Base-by-base conservation (phyloP, 148 eudicot species). In the Talinum fruticosum region DNA sequence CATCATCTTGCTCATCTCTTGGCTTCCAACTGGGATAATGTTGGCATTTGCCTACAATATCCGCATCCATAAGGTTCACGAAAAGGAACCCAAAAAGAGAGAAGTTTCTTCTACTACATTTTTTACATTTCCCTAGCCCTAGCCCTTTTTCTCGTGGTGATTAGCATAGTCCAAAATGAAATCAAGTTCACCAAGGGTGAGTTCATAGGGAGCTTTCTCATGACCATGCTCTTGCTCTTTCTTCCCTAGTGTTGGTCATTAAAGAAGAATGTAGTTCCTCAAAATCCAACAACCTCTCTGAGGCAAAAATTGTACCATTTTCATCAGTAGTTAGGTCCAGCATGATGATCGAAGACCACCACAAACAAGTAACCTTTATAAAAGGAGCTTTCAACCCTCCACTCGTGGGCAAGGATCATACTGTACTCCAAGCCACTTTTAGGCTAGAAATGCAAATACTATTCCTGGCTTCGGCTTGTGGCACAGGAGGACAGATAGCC, bases 391-490 rank as follows among this genome's bases (percentile, higher is more conserved):
- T 79, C 16, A 45, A 36, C 12, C 77, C 72, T 23, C 81, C 81
- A 24, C 62, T 41, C 13, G 38, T 68, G 34, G 81, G 81, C 0
- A 51, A 79, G 23, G 72, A 79, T 41, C 66, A 73, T 13, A 72
- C 81, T 30, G 73, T 79, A 29, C 54, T 79, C 21, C 81, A 79
- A 47, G 72, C 81, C 0, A 37, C 75, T n/a, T 79, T 79, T 24
- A 65, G 81, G 16, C 16, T 79, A 24, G 77, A 79, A 38, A 79
- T 79, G 81, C 72, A 36, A 57, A 47, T 73, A 8, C 38, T 73
- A 23, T 45, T 79, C 36, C 33, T 79, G 2, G 69, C 81, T 0
- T 41, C 65, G 4, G 65, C 49, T 6, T 73, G 76, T 35, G 81
- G 76, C 10, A 61, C 67, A 6, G 81, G 81, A n/a, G 77, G 81